A percentile compares a stretch with the other conserved stretches of the same genome.
phyloP scores from a whole-genome alignment of 2,329 filamentous ascomycete genomes.

The Colletotrichum sansevieriae region DNA sequence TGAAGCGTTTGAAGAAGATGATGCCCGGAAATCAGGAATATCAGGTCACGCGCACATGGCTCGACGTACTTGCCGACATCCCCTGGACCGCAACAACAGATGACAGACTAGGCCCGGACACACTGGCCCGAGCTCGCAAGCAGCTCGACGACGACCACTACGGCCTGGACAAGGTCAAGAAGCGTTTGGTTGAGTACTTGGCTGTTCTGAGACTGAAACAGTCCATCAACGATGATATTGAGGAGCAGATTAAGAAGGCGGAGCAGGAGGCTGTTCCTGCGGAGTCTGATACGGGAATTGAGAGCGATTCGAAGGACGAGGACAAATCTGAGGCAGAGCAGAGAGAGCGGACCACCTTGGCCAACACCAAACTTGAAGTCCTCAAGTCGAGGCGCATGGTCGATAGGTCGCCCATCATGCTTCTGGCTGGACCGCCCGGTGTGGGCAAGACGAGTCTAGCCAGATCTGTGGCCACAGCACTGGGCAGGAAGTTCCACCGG shows the following conservation, averaged over 20 bases:
- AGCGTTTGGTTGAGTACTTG: constrained; percentile 92
- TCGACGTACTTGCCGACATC: constrained; percentile 94
- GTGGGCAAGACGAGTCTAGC: constrained; percentile 97
- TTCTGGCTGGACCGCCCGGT: constrained; percentile 92
- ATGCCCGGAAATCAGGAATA: constrained; percentile 96
- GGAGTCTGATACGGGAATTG: constrained; percentile 46
- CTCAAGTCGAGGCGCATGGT: constrained; percentile 86
- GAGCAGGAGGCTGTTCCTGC: constrained; percentile 65
- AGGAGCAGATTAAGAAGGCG: constrained; percentile 79
- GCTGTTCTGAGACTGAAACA: constrained; percentile 97
- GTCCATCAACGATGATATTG: constrained; percentile 84
- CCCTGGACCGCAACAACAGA: constrained; percentile 90
- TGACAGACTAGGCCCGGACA: constrained; percentile 86
- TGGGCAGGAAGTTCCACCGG: constrained; percentile 95
- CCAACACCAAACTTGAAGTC: constrained; percentile 77
- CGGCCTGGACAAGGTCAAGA: constrained; percentile 96
- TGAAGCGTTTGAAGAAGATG: constrained; percentile 93
- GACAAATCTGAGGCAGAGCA: constrained; percentile 41
- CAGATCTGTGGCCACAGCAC: constrained; percentile 89
- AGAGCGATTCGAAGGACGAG: constrained; percentile 52
- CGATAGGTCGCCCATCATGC: constrained; percentile 95
- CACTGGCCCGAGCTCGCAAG: constrained; percentile 82
- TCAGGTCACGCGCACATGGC: constrained; percentile 90
- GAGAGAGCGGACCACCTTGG: constrained; percentile 54
- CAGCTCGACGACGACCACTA: constrained; percentile 98